A percentile compares a stretch with the other conserved stretches of the same genome.
Evolutionary conservation across 2,329 filamentous ascomycete genomes (phyloP).

Genomic region (Hypoxylon sp.): DNA sequence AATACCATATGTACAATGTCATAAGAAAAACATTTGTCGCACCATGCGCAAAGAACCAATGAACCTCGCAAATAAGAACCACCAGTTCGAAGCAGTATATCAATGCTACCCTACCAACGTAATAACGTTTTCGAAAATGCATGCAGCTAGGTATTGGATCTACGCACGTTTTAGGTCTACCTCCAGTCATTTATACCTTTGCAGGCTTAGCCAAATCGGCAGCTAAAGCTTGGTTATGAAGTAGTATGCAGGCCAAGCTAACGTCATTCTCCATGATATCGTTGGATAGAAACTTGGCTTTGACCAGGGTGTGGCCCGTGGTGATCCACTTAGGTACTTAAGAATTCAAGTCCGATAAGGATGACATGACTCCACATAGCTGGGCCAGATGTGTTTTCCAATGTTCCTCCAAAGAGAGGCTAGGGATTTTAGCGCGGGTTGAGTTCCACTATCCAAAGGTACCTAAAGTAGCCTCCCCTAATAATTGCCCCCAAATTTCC

Average conservation of each 20-base stretch:
- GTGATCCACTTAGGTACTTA: constrained; percentile 14
- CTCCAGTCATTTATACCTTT: constrained; percentile 16
- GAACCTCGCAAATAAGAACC: constrained; percentile 8
- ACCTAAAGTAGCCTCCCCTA: constrained; percentile 16
- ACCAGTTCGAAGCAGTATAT: constrained; percentile 9
- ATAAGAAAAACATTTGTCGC: neutral
- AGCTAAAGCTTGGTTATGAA: constrained; percentile 29
- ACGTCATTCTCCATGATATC: constrained; percentile 32
- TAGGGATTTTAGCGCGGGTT: constrained; percentile 14
- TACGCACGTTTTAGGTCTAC: constrained; percentile 17
- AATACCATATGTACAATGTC: neutral
- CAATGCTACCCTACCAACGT: constrained; percentile 19
- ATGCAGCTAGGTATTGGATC: constrained; percentile 25
- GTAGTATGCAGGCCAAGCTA: constrained; percentile 23
- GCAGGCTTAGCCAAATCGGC: constrained; percentile 24
- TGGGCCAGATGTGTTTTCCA: constrained; percentile 1
- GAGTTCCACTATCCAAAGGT: constrained; percentile 7
- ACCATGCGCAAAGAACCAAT: neutral
- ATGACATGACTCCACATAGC: constrained; percentile 7
- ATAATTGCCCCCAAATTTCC: constrained; percentile 14
- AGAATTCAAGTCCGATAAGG: constrained; percentile 31
- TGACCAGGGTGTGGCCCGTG: constrained; percentile 15
- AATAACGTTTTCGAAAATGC: constrained; percentile 15
- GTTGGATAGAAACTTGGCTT: constrained; percentile 21
- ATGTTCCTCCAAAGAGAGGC: constrained; percentile 6